These are phyloP conservation scores for Aspergillus sparsus DNA, from an alignment of 495 filamentous ascomycete genomes.

Conservation along the genomic window DNA sequence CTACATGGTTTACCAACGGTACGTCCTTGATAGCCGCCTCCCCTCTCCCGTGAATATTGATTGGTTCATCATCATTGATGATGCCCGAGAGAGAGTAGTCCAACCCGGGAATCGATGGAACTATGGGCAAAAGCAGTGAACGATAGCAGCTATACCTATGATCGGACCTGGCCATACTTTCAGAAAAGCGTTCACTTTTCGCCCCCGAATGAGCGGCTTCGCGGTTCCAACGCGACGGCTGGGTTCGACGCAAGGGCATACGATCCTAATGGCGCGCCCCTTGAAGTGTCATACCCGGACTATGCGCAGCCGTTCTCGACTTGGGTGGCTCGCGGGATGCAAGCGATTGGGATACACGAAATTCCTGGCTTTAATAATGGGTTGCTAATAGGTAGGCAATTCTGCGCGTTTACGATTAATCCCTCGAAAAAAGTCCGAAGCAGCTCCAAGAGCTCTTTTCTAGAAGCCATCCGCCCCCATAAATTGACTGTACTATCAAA, in stretches of 20 bases:
- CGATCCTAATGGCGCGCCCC: constrained; percentile 37
- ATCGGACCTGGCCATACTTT: constrained; percentile 55
- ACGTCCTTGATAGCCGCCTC: not conserved
- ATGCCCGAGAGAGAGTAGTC: not conserved
- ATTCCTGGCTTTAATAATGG: constrained; percentile 44
- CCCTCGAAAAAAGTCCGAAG: constrained; percentile 33
- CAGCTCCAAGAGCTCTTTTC: constrained; percentile 40
- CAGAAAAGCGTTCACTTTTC: constrained; percentile 55
- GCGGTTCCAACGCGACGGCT: constrained; percentile 45
- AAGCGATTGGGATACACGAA: constrained; percentile 44
- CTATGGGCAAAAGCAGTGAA: constrained; percentile 59
- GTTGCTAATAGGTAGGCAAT: constrained; percentile 40
- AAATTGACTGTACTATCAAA: constrained; percentile 23
- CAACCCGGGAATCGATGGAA: constrained; percentile 39
- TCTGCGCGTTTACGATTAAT: constrained; percentile 40
- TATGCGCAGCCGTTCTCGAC: constrained; percentile 47
- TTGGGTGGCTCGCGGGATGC: constrained; percentile 37
- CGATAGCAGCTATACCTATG: constrained; percentile 55
- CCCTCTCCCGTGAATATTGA: not conserved
- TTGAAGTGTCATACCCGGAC: constrained; percentile 55
- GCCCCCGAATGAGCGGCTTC: constrained; percentile 39
- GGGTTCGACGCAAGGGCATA: constrained; percentile 42
- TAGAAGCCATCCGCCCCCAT: constrained; percentile 21
- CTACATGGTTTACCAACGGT: constrained; percentile 53
- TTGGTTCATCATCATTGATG: too few species aligned